Evolutionary conservation across 331 rosid genomes (phyloP).

Genomic region (Rhamnella rubrinervis): DNA sequence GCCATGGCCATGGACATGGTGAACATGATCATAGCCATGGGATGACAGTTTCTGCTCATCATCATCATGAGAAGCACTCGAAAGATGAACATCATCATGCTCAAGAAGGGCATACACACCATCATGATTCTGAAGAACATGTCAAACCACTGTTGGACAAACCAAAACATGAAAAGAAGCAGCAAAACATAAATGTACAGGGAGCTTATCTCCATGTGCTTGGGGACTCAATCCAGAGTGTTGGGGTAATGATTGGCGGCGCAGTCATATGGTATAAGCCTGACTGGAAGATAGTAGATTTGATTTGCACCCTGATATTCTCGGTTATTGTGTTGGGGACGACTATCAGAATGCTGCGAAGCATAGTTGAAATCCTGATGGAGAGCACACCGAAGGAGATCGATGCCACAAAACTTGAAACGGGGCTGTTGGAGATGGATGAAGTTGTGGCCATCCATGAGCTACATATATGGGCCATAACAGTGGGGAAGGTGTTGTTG

Average conservation of each 20-base stretch:
- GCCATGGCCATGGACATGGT: constrained; percentile 52
- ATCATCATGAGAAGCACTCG: constrained; percentile 15
- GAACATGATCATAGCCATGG: constrained; percentile 33
- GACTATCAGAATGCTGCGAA: constrained; percentile 63
- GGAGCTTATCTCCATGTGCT: constrained; percentile 85
- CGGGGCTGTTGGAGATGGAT: constrained; percentile 60
- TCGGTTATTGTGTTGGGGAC: constrained; percentile 67
- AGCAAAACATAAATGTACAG: constrained; percentile 55
- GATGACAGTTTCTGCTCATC: neutral
- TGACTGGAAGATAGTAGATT: constrained; percentile 62
- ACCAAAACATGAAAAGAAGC: constrained; percentile 38
- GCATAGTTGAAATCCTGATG: constrained; percentile 71
- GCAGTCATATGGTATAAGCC: constrained; percentile 72
- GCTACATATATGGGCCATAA: constrained; percentile 80
- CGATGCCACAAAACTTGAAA: constrained; percentile 63
- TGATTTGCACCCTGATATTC: constrained; percentile 65
- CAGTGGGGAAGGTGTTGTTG: constrained; percentile 66
- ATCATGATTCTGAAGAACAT: no score
- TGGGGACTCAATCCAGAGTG: constrained; percentile 69
- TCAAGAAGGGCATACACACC: constrained; percentile 27
- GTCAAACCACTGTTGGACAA: constrained; percentile 42
- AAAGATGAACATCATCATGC: constrained; percentile 15
- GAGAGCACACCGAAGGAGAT: constrained; percentile 81
- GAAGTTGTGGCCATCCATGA: constrained; percentile 80
- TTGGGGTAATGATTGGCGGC: constrained; percentile 84